phyloP scores from a whole-genome alignment of 2,329 filamentous ascomycete genomes.

The Tolypocladium tropicale region DNA sequence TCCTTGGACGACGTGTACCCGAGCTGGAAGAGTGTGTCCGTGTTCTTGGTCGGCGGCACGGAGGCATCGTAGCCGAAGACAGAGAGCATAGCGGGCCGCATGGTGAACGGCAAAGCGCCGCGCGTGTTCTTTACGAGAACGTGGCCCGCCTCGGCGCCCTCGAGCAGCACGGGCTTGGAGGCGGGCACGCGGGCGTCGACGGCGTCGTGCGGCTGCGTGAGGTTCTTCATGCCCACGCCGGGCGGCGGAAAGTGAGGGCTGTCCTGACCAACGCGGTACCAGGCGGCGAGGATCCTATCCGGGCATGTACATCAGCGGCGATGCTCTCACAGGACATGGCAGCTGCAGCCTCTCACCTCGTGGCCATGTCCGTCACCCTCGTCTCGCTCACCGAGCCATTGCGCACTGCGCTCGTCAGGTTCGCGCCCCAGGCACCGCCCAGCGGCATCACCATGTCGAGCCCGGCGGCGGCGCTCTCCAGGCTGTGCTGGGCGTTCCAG shows the following conservation, averaged over 20 bases:
- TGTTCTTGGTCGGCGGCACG: slow-evolving; percentile 34
- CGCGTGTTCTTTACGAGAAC: slow-evolving; percentile 69
- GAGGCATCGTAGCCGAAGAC: slow-evolving; percentile 57
- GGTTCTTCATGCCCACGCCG: slow-evolving; percentile 51
- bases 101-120: slow-evolving; percentile 50
- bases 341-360: slow-evolving; percentile 29
- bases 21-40: slow-evolving; percentile 31
- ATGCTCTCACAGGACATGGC: not conserved
- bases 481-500: slow-evolving; percentile 56
- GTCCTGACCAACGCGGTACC: slow-evolving; percentile 46
- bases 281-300: slow-evolving; percentile 50
- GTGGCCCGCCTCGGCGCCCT: slow-evolving; percentile 51
- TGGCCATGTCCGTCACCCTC: slow-evolving; percentile 70
- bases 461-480: slow-evolving; percentile 44
- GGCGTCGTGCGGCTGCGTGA: slow-evolving; percentile 32
- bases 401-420: slow-evolving; percentile 62
- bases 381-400: slow-evolving; percentile 65
- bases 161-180: slow-evolving; percentile 32
- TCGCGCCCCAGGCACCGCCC: slow-evolving; percentile 46
- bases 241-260: slow-evolving; percentile 32
- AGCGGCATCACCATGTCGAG: slow-evolving; percentile 63
- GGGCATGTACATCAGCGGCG: no score
- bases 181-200: slow-evolving; percentile 39
- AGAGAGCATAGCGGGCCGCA: slow-evolving; percentile 43
- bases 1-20: slow-evolving; percentile 36